phyloP scores from a whole-genome alignment of 2,329 filamentous ascomycete species.

The Aspergillus arachidicola region DNA sequence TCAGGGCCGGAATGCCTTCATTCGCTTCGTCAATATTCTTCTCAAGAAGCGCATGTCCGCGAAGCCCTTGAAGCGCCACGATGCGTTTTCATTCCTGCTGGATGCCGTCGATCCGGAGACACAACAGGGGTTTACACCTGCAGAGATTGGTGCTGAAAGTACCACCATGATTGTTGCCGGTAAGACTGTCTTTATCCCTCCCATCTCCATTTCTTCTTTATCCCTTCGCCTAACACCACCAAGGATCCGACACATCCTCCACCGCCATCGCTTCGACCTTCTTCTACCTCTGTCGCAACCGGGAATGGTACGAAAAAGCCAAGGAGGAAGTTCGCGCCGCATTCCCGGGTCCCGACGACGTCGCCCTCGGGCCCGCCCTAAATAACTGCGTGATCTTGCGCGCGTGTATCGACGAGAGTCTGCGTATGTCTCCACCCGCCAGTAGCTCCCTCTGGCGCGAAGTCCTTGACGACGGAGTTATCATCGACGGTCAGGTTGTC shows the following conservation, averaged over 20 bases:
- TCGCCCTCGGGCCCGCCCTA: conserved; percentile 35
- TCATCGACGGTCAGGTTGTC: conserved; percentile 35
- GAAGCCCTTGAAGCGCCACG: conserved; percentile 35
- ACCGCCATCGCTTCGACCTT: conserved; percentile 40
- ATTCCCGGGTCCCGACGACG: conserved; percentile 41
- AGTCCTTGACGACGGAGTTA: conserved; percentile 30
- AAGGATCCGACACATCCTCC: conserved; percentile 45
- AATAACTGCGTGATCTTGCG: conserved; percentile 43
- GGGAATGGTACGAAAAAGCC: conserved; percentile 31
- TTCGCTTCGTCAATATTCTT: conserved; percentile 23
- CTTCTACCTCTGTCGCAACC: conserved; percentile 45
- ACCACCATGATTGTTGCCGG: conserved; percentile 54
- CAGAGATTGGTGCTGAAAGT: conserved; percentile 54
- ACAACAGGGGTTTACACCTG: conserved; percentile 40
- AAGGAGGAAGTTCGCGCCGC: conserved; percentile 35
- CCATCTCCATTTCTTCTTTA: not conserved
- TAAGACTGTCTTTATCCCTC: not conserved
- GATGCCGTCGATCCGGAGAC: conserved; percentile 52
- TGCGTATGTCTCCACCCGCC: conserved; percentile 37
- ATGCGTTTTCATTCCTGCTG: conserved; percentile 53
- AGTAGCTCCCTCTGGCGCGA: conserved; percentile 31
- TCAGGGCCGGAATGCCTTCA: conserved; percentile 48
- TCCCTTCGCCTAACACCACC: not conserved
- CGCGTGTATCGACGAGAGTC: conserved; percentile 45
- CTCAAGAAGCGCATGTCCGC: conserved; percentile 23